Evolutionary conservation across 2,329 filamentous ascomycete genomes (phyloP).

Genomic region (Botrytis galanthina): DNA sequence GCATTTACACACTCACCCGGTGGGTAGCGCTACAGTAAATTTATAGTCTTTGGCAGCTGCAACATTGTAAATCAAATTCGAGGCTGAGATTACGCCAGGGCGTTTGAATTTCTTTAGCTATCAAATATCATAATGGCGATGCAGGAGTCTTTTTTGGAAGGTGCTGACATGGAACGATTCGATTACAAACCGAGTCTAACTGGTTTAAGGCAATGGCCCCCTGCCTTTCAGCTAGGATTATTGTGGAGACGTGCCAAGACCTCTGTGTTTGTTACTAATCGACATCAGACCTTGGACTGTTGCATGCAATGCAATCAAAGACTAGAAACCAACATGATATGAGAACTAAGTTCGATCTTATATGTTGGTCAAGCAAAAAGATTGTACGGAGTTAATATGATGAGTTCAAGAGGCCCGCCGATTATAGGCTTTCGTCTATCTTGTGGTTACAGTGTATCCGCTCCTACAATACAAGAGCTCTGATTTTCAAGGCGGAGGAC

Average conservation of each 20-base stretch:
- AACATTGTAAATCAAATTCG: background rate
- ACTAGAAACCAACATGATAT: background rate
- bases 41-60: background rate
- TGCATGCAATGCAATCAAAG: background rate
- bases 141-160: background rate
- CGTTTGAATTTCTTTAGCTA: background rate
- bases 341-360: background rate
- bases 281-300: background rate
- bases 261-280: background rate
- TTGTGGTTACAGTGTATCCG: no score
- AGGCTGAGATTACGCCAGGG: background rate
- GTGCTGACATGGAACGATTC: no score
- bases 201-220: slow-evolving; percentile 5
- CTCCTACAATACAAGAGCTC: background rate
- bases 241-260: background rate
- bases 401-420: background rate
- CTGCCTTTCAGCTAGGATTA: background rate
- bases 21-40: background rate
- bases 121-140: background rate
- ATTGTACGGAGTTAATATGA: background rate
- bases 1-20: background rate
- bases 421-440: background rate
- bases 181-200: background rate
- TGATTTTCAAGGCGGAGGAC: background rate
- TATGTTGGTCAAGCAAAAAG: background rate